Percentiles rank a stretch among this genome's conserved stretches.
phyloP scores from a whole-genome alignment of 495 filamentous ascomycete genomes.

The Barbatosphaeria neglecta region DNA sequence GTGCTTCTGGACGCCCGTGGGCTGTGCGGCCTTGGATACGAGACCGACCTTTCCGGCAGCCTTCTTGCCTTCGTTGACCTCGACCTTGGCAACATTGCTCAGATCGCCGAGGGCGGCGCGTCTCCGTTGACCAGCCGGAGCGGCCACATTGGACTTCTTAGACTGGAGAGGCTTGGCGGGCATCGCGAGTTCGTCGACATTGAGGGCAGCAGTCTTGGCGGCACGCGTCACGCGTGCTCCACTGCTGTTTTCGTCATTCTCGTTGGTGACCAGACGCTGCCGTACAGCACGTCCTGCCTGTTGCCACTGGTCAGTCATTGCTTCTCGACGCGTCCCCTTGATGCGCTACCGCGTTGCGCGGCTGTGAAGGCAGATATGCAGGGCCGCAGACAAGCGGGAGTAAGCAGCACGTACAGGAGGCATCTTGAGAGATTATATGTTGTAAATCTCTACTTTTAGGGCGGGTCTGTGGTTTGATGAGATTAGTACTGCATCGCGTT shows the following conservation, averaged over 20 bases:
- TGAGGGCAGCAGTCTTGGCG: conserved; percentile 76
- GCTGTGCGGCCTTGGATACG: conserved; percentile 65
- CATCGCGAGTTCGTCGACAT: conserved; percentile 39
- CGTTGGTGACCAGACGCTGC: conserved; percentile 60
- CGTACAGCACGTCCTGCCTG: conserved; percentile 24
- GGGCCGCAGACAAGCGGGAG: no score
- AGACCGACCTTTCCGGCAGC: conserved; percentile 46
- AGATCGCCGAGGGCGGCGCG: conserved; percentile 81
- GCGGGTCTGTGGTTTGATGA: neutral
- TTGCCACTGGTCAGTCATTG: conserved; percentile 3
- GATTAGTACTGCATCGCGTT: conserved; percentile 5
- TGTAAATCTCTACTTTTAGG: neutral
- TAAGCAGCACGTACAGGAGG: conserved; percentile 41
- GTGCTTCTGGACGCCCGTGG: conserved; percentile 70
- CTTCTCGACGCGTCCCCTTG: conserved; percentile 3
- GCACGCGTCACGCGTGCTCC: conserved; percentile 79
- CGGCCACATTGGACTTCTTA: conserved; percentile 54
- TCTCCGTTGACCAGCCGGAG: conserved; percentile 42
- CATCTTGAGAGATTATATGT: conserved; percentile 24
- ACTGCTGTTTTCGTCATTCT: conserved; percentile 83
- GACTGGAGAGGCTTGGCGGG: conserved; percentile 58
- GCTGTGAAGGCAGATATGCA: no score
- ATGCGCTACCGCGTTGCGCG: no score
- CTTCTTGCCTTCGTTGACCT: conserved; percentile 64
- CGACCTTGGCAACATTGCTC: conserved; percentile 82